These are phyloP conservation scores for Microdochium paspali DNA, from an alignment of 2,329 filamentous ascomycete genomes.

Conservation along the genomic window DNA sequence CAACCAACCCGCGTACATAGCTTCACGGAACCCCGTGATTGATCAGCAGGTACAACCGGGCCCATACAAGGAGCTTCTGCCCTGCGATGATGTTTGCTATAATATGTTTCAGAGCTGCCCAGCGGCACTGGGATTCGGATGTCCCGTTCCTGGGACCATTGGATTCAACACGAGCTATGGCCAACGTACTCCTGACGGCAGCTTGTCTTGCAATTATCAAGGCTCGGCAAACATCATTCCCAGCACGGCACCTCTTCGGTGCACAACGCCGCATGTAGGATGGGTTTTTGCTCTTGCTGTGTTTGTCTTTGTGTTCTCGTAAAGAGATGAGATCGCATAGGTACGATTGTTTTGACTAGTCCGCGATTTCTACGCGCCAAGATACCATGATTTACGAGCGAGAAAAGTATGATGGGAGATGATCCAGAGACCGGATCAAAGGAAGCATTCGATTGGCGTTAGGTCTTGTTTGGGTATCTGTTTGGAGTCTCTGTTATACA, in stretches of 20 bases:
- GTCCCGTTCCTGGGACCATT: conserved; percentile 42
- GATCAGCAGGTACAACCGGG: conserved; percentile 66
- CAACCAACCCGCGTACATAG: conserved; percentile 31
- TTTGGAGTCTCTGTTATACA: too few relatives aligned
- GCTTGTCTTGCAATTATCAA: conserved; percentile 49
- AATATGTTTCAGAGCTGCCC: conserved; percentile 80
- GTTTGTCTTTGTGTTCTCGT: background rate
- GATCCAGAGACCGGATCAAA: background rate
- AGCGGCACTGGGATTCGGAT: conserved; percentile 62
- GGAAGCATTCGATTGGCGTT: background rate
- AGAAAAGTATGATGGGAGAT: background rate
- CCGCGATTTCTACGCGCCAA: background rate
- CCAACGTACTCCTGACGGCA: conserved; percentile 11
- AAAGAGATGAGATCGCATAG: too few relatives aligned
- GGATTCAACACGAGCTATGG: conserved; percentile 40
- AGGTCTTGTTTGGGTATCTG: conserved; percentile 3
- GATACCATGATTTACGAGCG: background rate
- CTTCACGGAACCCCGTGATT: conserved; percentile 63
- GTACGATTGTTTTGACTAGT: background rate
- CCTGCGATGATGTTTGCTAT: conserved; percentile 83
- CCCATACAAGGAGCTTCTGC: conserved; percentile 87
- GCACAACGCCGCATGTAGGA: background rate
- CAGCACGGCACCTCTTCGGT: background rate
- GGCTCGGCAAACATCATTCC: conserved; percentile 32
- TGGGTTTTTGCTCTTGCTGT: background rate